Evolutionary conservation across 345 rosid species (phyloP).

Genomic region (Populus ilicifolia): DNA sequence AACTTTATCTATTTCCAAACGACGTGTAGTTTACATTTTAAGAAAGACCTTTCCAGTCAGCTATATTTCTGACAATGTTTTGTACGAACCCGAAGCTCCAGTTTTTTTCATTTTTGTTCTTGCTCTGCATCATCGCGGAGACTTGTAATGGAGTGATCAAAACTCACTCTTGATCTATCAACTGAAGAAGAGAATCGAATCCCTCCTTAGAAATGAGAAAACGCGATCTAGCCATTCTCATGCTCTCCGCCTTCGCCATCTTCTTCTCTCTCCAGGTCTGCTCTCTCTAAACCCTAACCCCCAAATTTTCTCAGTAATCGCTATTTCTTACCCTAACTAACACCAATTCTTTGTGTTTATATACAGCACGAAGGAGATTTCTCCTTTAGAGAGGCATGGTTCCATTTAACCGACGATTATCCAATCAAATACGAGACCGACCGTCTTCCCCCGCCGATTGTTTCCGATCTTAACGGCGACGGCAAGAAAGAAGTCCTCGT

Average conservation of each 20-base stretch:
- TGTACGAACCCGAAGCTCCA: too few species aligned
- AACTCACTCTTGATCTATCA: neutral
- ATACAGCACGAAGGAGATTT: slow-evolving; percentile 94
- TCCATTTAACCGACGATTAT: slow-evolving; percentile 70
- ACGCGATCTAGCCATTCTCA: slow-evolving; percentile 89
- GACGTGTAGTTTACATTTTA: too few species aligned
- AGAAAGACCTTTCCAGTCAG: too few species aligned
- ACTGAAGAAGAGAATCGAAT: neutral
- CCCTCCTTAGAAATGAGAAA: slow-evolving; percentile 62
- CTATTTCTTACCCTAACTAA: neutral
- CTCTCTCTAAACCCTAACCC: neutral
- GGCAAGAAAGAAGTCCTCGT: slow-evolving; percentile 87
- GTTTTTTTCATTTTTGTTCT: too few species aligned
- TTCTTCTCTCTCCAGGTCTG: slow-evolving; percentile 97
- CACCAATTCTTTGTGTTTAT: neutral
- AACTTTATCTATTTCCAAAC: too few species aligned
- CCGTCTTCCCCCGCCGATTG: slow-evolving; percentile 86
- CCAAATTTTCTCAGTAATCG: neutral
- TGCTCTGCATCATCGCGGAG: neutral
- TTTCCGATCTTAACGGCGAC: slow-evolving; percentile 93
- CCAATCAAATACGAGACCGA: slow-evolving; percentile 88
- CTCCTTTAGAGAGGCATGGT: slow-evolving; percentile 93
- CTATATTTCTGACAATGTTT: too few species aligned
- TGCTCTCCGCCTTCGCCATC: slow-evolving; percentile 93
- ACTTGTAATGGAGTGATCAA: neutral